Evolutionary conservation across 2,329 filamentous ascomycete genomes (phyloP), one percentile per base, ranked within the genome.

Genomic region (Teratosphaeria zuluensis): DNA sequence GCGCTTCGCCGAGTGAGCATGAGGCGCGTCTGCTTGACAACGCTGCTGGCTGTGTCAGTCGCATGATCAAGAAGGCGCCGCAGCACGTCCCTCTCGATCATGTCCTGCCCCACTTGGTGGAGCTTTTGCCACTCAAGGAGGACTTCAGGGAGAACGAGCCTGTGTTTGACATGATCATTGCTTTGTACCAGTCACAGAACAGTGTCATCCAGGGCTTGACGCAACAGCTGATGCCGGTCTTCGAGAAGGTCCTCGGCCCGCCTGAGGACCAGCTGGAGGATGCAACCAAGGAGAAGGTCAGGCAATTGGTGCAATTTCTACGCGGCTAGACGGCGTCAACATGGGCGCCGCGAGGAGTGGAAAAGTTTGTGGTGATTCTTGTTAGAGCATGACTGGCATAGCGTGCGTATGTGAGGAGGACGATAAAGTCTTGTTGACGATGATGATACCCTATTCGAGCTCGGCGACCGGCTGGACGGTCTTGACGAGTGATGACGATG

Each of bases 81-180:
- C 85, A 92, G 66, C 84, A 83, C 65, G 86, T 95, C 9, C 91
- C 92, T 19, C 81, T 95, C 56, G 77, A 81, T 46, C 86, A 96
- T 61, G 89, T 95, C 21, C 82, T 99, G 1, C 92, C 92, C 30
- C 85, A 84, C 0, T 77, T 97, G 31, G 82, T 95, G 58, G 82
- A 83, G 61, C 82, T 92, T 31, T 82, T 97, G 42, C 94, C 94
- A 9, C 80, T 97, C 62, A 89, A 89, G 74, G 92, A 96, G 72
- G 94, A 97, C 74, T 97, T 84, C 68, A 91, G 96, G 75, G 94
- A 97, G 83, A 97, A 99, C 76, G 89, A 90, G 68, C 91, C 94
- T 8, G 86, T 97, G 61, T 99, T 88, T 77, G 83, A 88, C 73
- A 95, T 92, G 84, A 87, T 99, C 69, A 87, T 89, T 74, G 86